Evolutionary conservation across 2,329 filamentous ascomycete genomes (phyloP).

Genomic region (Scedosporium aurantiacum): DNA sequence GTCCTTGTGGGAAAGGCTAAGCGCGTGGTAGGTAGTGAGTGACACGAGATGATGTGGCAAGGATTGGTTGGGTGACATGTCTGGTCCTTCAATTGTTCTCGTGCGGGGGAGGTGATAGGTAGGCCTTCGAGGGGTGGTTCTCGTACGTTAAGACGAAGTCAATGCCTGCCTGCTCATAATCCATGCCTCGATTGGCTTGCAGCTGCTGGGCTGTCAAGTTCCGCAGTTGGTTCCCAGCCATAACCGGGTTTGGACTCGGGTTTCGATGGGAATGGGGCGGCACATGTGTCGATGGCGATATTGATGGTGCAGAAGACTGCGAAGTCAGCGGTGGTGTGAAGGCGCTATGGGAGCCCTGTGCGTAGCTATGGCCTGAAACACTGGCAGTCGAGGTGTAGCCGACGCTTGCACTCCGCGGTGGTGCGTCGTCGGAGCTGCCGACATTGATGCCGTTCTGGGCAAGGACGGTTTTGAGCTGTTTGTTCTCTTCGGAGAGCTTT

Average conservation of each 20-base stretch:
- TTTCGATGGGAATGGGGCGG: conserved; percentile 11
- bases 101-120: conserved; percentile 53
- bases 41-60: neutral
- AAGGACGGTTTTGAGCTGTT: conserved; percentile 51
- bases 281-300: conserved; percentile 21
- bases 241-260: conserved; percentile 13
- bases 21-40: neutral
- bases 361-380: conserved; percentile 50
- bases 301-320: conserved; percentile 30
- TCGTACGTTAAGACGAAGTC: conserved; percentile 89
- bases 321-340: conserved; percentile 38
- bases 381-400: conserved; percentile 44
- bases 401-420: conserved; percentile 30
- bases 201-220: conserved; percentile 15
- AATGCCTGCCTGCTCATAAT: conserved; percentile 75
- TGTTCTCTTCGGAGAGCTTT: conserved; percentile 67
- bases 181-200: conserved; percentile 34
- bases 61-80: neutral
- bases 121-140: conserved; percentile 48
- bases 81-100: neutral
- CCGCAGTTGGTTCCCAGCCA: conserved; percentile 21
- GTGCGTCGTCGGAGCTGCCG: conserved; percentile 28
- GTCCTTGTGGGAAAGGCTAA: neutral
- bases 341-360: conserved; percentile 29
- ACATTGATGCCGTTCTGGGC: conserved; percentile 38